Evolutionary conservation across 139 green algal genomes (phyloP), one percentile per base, ranked within the genome.

Genomic region (Picochlorum sp.): DNA sequence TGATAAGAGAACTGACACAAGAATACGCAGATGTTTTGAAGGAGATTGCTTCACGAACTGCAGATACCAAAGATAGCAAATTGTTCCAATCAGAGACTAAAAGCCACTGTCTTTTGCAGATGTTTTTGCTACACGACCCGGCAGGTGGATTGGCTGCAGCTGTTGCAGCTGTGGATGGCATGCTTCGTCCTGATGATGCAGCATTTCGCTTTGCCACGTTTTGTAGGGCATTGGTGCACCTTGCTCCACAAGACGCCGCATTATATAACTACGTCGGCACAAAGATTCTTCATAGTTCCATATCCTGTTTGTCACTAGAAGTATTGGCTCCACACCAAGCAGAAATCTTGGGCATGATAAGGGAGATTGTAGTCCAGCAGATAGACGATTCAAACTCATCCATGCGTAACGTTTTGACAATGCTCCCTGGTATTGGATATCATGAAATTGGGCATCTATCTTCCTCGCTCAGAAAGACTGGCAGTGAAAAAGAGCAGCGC

Each of bases 121-220:
- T 68, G 55, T 51, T 90, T 26, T 36, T 84, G 32, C 29, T 51
- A 4, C 25, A 45, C 9, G 63, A 80, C 8, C 57, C 64, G 0
- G 32, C 53, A n/a, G 55, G 67, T 1, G 83, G 73, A 6, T 68
- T 81, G 31, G 63, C 69, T 2, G 63, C 68, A 1, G 61, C 82
- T 29, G 56, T 49, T 6, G 75, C 69, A 2, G 82, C 72, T 1
- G 69, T 87, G 4, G 25, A 51, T 4, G 85, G 74, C 9, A 69
- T 93, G 55, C 70, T 59, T 53, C 89, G 81, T 79, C 84, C 77
- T 2, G 85, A 94, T 62, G 68, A 85, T 4, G 44, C 61, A 12
- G 77, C 76, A 1, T 44, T 33, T 57, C 76, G 77, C 33, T 71
- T 71, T 66, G 60, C 59, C 33, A 51, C 53, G 33, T 54, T 74